Percentiles rank a stretch among this genome's conserved stretches.
Conservation (phyloP, 352 stramenopile genomes). For the Pythium chondricola region DNA sequence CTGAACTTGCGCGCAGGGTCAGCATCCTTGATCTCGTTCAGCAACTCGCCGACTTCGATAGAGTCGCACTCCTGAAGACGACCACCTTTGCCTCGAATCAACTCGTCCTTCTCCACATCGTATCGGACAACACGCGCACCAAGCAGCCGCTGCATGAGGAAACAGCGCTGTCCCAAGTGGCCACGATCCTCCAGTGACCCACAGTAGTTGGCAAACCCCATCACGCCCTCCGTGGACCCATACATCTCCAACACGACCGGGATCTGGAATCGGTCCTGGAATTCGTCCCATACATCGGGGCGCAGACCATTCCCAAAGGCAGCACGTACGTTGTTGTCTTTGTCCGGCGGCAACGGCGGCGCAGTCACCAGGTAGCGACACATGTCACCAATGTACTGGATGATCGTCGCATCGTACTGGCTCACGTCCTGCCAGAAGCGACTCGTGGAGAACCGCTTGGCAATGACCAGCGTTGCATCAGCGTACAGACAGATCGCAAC, state of each 20-base stretch:
- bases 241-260: slow-evolving; percentile 90
- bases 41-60: slow-evolving; percentile 71
- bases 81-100: slow-evolving; percentile 46
- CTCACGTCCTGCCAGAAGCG: slow-evolving; percentile 77
- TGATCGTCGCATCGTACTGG: slow-evolving; percentile 56
- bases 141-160: slow-evolving; percentile 39
- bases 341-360: slow-evolving; percentile 38
- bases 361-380: slow-evolving; percentile 80
- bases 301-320: slow-evolving; percentile 90
- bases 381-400: slow-evolving; percentile 91
- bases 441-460: slow-evolving; percentile 61
- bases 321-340: slow-evolving; percentile 63
- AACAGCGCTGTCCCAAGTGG: slow-evolving; percentile 58
- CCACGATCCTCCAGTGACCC: slow-evolving; percentile 45
- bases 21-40: slow-evolving; percentile 42
- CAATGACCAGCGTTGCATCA: slow-evolving; percentile 70
- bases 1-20: slow-evolving; percentile 72
- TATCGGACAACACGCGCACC: slow-evolving; percentile 72
- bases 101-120: slow-evolving; percentile 68
- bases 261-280: slow-evolving; percentile 85
- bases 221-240: slow-evolving; percentile 85
- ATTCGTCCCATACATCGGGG: slow-evolving; percentile 83
- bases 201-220: slow-evolving; percentile 78
- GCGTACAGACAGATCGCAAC: slow-evolving; percentile 78
- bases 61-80: slow-evolving; percentile 41